Evolutionary conservation across 192 early-diverging fungal species (phyloP), one percentile per base, ranked within the genome.

Genomic region (Umbelopsis vinacea): DNA sequence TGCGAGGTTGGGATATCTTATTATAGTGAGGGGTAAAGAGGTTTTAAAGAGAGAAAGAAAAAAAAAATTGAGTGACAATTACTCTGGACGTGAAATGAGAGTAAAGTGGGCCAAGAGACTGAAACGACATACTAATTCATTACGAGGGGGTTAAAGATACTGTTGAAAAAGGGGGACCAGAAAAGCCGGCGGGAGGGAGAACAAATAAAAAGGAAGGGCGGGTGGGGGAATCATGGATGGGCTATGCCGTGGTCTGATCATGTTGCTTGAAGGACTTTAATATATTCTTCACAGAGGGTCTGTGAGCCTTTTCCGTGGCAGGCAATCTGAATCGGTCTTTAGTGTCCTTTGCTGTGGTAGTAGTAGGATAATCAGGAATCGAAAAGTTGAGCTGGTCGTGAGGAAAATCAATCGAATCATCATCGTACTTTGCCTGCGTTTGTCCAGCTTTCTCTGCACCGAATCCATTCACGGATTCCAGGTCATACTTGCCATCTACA

Each of bases 351-450:
- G 57, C 57, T 63, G 57, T 33, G 33, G 57, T 63, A 63, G 57
- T 33, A 29, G 57, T 63, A 63, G 57, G 57, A 63, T 63, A 63
- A 63, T 63, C 57, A 63, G 57, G 73, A 60, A 74, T 74, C n/a
- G 73, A 74, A 57, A 74, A 74, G 40, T 67, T 52, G 57, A 68
- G 53, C 37, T 68, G 69, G 46, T 74, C 73, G 69, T 74, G 73
- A 26, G 73, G 73, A 48, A 74, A 74, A n/a, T 74, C 68, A 29
- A 74, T 46, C 26, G 55, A 43, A 40, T 53, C 43, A 40, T 53
- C 43, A 60, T 55, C 45, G 48, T 55, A 66, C 21, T 37, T 60
- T 7, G 37, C 57, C 57, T 63, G 57, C 57, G 57, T 63, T 63
- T 63, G 26, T 63, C 57, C 57, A 63, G 57, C 26, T 8, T 63